Conservation (phyloP, 2,329 filamentous ascomycete species). For the Trichoderma guizhouense region DNA sequence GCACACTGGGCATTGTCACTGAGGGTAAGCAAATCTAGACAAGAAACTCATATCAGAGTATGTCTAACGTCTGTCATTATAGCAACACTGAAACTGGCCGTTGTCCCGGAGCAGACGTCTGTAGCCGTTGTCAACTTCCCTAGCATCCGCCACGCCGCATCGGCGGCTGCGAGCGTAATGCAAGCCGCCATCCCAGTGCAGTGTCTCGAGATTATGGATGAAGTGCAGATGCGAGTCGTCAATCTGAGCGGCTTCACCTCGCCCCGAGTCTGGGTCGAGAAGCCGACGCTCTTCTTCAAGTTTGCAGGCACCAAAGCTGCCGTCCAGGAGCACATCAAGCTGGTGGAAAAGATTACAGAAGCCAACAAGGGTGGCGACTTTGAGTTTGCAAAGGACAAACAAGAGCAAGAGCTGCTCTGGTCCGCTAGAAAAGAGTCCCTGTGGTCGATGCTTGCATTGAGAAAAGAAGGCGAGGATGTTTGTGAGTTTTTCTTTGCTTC, state of each 20-base stretch:
- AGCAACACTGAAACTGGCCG: slow-evolving; percentile 75
- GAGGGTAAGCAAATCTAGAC: slow-evolving; percentile 47
- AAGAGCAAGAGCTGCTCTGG: slow-evolving; percentile 75
- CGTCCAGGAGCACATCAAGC: slow-evolving; percentile 72
- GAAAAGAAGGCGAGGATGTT: slow-evolving; percentile 64
- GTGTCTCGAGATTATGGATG: slow-evolving; percentile 84
- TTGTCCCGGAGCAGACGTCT: slow-evolving; percentile 70
- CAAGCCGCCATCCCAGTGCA: slow-evolving; percentile 69
- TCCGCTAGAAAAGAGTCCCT: slow-evolving; percentile 76
- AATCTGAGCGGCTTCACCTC: slow-evolving; percentile 70
- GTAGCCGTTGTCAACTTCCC: slow-evolving; percentile 80
- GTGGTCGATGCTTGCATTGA: slow-evolving; percentile 77
- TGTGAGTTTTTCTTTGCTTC: slow-evolving; percentile 38
- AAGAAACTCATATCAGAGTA: background rate
- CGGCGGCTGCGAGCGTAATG: slow-evolving; percentile 73
- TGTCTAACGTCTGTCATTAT: background rate
- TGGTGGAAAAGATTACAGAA: slow-evolving; percentile 66
- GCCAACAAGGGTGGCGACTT: slow-evolving; percentile 63
- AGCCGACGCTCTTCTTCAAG: slow-evolving; percentile 79
- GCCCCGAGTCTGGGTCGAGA: slow-evolving; percentile 68
- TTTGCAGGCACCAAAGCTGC: slow-evolving; percentile 75
- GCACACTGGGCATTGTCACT: slow-evolving; percentile 76
- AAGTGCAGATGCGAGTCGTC: slow-evolving; percentile 81
- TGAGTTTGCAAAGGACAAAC: slow-evolving; percentile 69
- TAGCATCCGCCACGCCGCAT: slow-evolving; percentile 70